Evolutionary conservation across 2,329 filamentous ascomycete genomes (phyloP).

Genomic region (Cladophialophora immunda): DNA sequence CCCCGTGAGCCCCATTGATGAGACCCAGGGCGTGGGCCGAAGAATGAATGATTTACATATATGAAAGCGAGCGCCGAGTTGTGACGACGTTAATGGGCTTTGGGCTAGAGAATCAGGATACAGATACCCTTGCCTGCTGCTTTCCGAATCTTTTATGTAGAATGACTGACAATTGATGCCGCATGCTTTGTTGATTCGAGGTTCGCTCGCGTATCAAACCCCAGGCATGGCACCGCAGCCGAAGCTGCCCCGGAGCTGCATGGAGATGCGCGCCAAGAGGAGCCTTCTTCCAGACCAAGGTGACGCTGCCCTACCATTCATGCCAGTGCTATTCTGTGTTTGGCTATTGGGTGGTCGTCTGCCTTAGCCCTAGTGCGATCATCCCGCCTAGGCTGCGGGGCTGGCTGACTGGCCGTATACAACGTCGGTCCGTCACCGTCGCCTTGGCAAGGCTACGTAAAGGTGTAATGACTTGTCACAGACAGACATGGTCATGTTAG

Average conservation of each 20-base stretch:
- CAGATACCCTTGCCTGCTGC: slow-evolving; percentile 21
- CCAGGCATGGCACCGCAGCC: background rate
- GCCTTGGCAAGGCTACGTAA: no score
- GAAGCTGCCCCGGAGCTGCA: background rate
- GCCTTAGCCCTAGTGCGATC: no score
- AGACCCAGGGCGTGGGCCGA: slow-evolving; percentile 25
- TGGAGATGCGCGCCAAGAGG: background rate
- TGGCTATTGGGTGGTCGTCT: no score
- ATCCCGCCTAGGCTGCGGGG: no score
- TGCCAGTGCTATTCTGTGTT: no score
- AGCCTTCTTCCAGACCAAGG: no score
- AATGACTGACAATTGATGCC: background rate
- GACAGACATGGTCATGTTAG: no score
- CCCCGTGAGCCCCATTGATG: slow-evolving; percentile 30
- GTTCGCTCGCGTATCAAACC: background rate
- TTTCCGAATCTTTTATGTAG: slow-evolving; percentile 14
- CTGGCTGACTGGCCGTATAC: no score
- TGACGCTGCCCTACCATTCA: no score
- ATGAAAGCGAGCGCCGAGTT: slow-evolving; percentile 7
- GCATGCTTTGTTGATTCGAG: background rate
- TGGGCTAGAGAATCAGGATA: slow-evolving; percentile 14
- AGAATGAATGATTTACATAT: slow-evolving; percentile 36
- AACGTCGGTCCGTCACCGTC: no score
- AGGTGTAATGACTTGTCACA: no score
- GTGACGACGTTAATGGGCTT: slow-evolving; percentile 11